Evolutionary conservation across 805 yeast genomes (phyloP), one percentile per base, ranked within the genome.

Genomic region (Teunomyces panamensis): DNA sequence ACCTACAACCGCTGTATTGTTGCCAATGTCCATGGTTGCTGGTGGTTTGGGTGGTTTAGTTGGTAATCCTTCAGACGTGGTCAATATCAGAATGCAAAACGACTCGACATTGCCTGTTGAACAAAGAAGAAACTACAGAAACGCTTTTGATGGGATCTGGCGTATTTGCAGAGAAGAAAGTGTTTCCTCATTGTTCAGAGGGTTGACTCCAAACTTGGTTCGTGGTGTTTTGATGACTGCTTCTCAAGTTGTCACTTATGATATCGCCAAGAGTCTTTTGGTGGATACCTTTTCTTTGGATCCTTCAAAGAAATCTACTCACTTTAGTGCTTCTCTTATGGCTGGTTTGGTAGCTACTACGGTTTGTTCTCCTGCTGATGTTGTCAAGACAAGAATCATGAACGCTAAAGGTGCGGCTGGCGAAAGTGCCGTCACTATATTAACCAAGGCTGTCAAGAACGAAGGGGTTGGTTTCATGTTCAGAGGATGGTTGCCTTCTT

Each of bases 341-440:
- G 96, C 96, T 1, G 96, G 96, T 13, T 69, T 89, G 30, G 89
- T 89, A 4, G 96, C 96, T 5, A 89, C 96, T 0, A 89, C 96
- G 0, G 86, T 89, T 14, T 89, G 96, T 63, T 87, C 96, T 1
- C 96, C 96, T 1, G 96, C 91, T 8, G 96, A 89, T 65, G 96
- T 89, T 3, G 83, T 89, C 43, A 89, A 89, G 65, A 89, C 96
- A 2, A 74, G 95, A 59, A 86, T 89, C 49, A 89, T 89, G 96
- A 85, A 87, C 66, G 79, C 78, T 34, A 73, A 77, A 47, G 74
- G 71, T 1, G 56, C 60, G 45, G 54, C 51, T 33, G 71, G 74
- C 50, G 71, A 71, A 45, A 68, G 79, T 51, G 84, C 89, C 2
- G 41, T 79, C 2, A 50, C 63, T 2, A 81, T 86, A 39, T 63